Base-by-base conservation (phyloP, 176 grass and related monocot genomes). In the Musa schizocarpa region DNA sequence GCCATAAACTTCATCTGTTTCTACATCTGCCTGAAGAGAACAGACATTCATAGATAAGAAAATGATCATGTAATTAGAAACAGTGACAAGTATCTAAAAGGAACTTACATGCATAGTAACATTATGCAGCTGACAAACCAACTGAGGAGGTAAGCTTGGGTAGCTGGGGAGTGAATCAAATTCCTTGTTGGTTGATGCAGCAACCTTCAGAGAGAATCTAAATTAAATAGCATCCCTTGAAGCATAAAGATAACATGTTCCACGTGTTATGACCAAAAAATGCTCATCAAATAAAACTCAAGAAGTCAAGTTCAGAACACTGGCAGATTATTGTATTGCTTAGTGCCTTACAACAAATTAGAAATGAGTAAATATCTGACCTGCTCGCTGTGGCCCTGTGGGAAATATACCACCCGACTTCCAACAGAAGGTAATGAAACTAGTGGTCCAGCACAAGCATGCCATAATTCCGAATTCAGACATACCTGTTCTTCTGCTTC, bases 121-220 rank as follows among this genome's bases (percentile, higher is more conserved):
- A 80, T 99, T 95, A 84, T 99, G 96, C 57, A 99, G 80, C 63
- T 99, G 96, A 77, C 96, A 99, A 65, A 99, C 85, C 71, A 99
- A 86, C 83, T 99, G 96, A 69, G 96, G 84, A 50, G 96, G 91
- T 77, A 99, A 77, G 80, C 86, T 92, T 67, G 96, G 91, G 77
- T 99, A 99, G 69, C 91, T 95, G 49, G 96, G 96, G 53, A 99
- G 96, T 21, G 86, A 83, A 54, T 99, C 90, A 49, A 99, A 82
- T 89, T 99, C 96, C 75, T 94, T 99, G 78, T 99, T 99, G 48
- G 96, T 99, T 51, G 96, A 99, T 68, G 91, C 96, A 17, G 96
- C 88, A 59, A 99, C 91, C 96, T 99, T 50, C 24, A 76, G 56
- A 70, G 26, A 70, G 27, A 75, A 66, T 67, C 54, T 14, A 80